Evolutionary conservation across 139 green algal genomes (phyloP).

Genomic region (Astrephomene gubernaculifera): DNA sequence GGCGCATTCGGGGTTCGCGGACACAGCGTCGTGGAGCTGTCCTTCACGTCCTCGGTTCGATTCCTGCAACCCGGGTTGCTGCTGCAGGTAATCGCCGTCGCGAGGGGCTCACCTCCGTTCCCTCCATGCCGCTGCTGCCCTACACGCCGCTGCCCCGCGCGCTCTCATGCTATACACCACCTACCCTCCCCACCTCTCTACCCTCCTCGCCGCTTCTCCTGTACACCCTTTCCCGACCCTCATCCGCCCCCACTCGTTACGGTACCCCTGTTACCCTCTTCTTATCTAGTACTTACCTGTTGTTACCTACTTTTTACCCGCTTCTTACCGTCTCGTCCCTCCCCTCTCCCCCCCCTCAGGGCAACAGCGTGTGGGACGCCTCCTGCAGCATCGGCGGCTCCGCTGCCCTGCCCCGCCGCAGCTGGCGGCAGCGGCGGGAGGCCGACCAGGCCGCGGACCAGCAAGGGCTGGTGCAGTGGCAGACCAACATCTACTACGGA

Average conservation of each 20-base stretch:
- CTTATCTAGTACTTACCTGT: not conserved
- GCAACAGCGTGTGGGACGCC: constrained; percentile 43
- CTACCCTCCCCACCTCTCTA: too few species aligned
- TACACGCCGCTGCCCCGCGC: too few species aligned
- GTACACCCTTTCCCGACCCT: too few species aligned
- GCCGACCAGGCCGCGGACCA: constrained; percentile 50
- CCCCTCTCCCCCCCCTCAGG: not conserved
- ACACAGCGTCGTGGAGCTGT: constrained; percentile 84
- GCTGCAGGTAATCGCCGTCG: constrained; percentile 66
- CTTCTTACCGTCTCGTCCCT: not conserved
- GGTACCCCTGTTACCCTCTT: not conserved
- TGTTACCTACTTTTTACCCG: not conserved
- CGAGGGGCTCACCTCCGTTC: too few species aligned
- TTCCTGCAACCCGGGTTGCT: constrained; percentile 89
- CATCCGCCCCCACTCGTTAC: not conserved
- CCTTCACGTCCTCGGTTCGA: constrained; percentile 77
- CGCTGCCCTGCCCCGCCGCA: constrained; percentile 42
- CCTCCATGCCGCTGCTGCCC: too few species aligned
- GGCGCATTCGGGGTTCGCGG: constrained; percentile 42
- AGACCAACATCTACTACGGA: constrained; percentile 87
- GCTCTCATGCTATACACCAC: too few species aligned
- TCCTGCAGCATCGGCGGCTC: constrained; percentile 15
- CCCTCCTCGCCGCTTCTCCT: too few species aligned
- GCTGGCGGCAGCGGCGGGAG: constrained; percentile 55
- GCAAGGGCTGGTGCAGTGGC: constrained; percentile 82